These are phyloP conservation scores for Hyphodiscus sp. DNA, from an alignment of 2,329 filamentous ascomycete genomes.

Conservation along the genomic window DNA sequence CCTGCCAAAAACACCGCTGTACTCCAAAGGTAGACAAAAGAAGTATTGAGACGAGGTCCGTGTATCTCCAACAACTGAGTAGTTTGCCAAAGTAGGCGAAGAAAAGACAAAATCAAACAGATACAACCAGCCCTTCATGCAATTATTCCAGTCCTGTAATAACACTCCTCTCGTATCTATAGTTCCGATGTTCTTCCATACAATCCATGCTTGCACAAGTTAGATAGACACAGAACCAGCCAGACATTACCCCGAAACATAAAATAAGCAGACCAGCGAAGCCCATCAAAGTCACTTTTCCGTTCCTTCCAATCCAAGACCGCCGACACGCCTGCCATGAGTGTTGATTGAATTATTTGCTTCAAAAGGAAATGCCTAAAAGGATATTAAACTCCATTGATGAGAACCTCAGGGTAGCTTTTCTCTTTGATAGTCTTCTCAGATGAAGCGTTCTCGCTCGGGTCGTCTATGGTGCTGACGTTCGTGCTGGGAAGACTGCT, in stretches of 20 bases:
- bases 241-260: neutral
- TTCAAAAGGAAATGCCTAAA: neutral
- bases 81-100: neutral
- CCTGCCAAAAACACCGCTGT: neutral
- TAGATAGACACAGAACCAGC: neutral
- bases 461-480: constrained; percentile 39
- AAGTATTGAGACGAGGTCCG: neutral
- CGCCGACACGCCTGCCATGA: neutral
- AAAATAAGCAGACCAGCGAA: neutral
- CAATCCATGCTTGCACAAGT: neutral
- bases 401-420: constrained; percentile 23
- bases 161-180: neutral
- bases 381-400: constrained; percentile 19
- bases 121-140: neutral
- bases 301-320: neutral
- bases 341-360: neutral
- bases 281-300: neutral
- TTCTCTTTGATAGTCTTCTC: constrained; percentile 18
- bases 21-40: neutral
- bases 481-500: constrained; percentile 59
- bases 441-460: constrained; percentile 18
- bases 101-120: neutral
- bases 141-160: neutral
- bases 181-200: neutral
- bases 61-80: neutral